These are phyloP conservation scores for Ocimum tenuiflorum DNA, from an alignment of 257 asterid genomes.

Conservation along the genomic window DNA sequence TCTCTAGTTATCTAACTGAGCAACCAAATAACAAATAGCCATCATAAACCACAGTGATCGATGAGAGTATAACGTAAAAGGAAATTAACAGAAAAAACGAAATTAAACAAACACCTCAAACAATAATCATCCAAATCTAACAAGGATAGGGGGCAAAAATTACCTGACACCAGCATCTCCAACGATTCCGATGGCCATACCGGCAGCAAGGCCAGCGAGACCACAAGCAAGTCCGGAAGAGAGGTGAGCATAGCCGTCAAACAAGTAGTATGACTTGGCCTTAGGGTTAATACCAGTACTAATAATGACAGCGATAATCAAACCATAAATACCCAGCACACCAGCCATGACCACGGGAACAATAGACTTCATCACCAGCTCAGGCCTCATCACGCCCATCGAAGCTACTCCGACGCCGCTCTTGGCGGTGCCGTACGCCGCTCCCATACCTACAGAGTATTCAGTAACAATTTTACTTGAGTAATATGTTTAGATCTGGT, in stretches of 20 bases:
- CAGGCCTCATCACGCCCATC: slow-evolving; percentile 71
- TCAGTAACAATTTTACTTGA: neutral
- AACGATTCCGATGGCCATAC: slow-evolving; percentile 62
- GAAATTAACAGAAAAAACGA: neutral
- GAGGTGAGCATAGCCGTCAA: slow-evolving; percentile 61
- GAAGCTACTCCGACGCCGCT: slow-evolving; percentile 72
- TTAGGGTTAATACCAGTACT: slow-evolving; percentile 63
- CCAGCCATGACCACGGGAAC: slow-evolving; percentile 77
- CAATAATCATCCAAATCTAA: neutral
- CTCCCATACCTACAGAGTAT: slow-evolving; percentile 50
- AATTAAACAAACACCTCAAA: neutral
- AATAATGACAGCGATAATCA: slow-evolving; percentile 61
- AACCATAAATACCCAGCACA: slow-evolving; percentile 58
- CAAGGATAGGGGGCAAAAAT: neutral
- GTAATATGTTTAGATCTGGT: slow-evolving; percentile 16
- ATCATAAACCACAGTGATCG: neutral
- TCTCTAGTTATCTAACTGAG: neutral
- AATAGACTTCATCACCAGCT: slow-evolving; percentile 66
- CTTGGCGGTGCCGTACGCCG: slow-evolving; percentile 68
- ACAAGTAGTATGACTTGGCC: slow-evolving; percentile 57
- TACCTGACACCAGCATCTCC: slow-evolving; percentile 68
- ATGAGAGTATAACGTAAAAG: neutral
- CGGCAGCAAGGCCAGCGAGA: slow-evolving; percentile 65
- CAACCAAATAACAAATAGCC: neutral
- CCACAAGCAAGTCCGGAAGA: slow-evolving; percentile 65